Evolutionary conservation across 129 eudicot species (phyloP).

Genomic region (Calendula officinalis): DNA sequence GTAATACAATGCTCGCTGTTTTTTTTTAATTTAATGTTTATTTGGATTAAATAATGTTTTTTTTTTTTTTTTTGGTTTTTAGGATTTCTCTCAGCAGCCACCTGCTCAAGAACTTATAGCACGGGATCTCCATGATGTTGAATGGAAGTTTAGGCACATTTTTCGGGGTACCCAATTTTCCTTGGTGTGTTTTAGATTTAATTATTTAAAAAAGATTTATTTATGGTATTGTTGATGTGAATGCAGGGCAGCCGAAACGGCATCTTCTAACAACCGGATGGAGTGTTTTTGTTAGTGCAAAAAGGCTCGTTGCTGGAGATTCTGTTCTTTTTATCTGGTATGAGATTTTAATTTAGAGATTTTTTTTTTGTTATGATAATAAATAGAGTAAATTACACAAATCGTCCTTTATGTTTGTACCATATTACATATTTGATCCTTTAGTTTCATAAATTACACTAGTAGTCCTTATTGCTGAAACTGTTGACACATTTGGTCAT

Average conservation of each 20-base stretch:
- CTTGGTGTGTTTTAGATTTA: too few relatives aligned
- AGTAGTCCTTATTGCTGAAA: too few relatives aligned
- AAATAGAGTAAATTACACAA: too few relatives aligned
- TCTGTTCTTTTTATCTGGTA: conserved; percentile 97
- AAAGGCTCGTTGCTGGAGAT: conserved; percentile 97
- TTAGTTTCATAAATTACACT: too few relatives aligned
- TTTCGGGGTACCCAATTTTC: conserved; percentile 94
- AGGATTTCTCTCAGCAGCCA: conserved; percentile 96
- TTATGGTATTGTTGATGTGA: too few relatives aligned
- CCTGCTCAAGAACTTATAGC: conserved; percentile 95
- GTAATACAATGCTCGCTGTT: conserved; percentile 38
- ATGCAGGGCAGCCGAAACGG: conserved; percentile 97
- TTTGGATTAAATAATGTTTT: neutral
- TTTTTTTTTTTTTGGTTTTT: conserved; percentile 19
- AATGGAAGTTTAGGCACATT: conserved; percentile 97
- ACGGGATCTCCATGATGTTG: conserved; percentile 96
- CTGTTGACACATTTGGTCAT: too few relatives aligned
- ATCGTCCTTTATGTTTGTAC: too few relatives aligned
- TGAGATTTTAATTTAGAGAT: neutral
- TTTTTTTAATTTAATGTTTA: neutral
- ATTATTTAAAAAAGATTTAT: too few relatives aligned
- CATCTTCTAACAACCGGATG: conserved; percentile 98
- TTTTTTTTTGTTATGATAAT: too few relatives aligned
- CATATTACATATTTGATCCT: too few relatives aligned
- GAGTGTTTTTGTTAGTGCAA: conserved; percentile 99